Evolutionary conservation across 2,329 filamentous ascomycete genomes (phyloP), one percentile per base, ranked within the genome.

Genomic region (Monilinia aucupariae): DNA sequence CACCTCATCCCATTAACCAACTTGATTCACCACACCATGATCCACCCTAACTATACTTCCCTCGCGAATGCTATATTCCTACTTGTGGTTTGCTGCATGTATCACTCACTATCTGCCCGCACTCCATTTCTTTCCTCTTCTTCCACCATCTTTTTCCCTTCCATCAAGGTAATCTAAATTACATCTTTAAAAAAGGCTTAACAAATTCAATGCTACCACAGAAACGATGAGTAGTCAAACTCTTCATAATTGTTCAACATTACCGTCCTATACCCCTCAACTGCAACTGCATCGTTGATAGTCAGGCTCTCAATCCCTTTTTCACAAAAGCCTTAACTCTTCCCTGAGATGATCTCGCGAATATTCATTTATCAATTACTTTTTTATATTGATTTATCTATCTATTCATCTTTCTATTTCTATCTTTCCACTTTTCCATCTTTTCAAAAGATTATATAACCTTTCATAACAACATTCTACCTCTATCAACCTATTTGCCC

Each of bases 391-490:
- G n/a, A n/a, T n/a, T n/a, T n/a, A n/a, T n/a, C n/a, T n/a, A n/a
- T n/a, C n/a, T n/a, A n/a, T n/a, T n/a, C n/a, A n/a, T n/a, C n/a
- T n/a, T n/a, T n/a, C n/a, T n/a, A n/a, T n/a, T n/a, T n/a, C n/a
- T n/a, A n/a, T n/a, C n/a, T n/a, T n/a, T n/a, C n/a, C n/a, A n/a
- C n/a, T n/a, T n/a, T n/a, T n/a, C n/a, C 4, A 55, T 43, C 2
- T 7, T 1, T 17, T 5, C 20, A 15, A 30, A 4, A 30, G 25
- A 50, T 50, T 9, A 30, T 9, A 3, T 6, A 49, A 7, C 9
- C 0, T 15, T 43, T 3, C n/a, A 12, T 22, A 12, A 1, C 4
- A 3, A n/a, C 7, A 22, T 4, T 9, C 43, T 12, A 1, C 5
- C 43, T 47, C 43, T 20, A n/a, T 10, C 22, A 47, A 10, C n/a